These are phyloP conservation scores for Acorus calamus DNA, from an alignment of 106 monocot species.

Conservation along the genomic window DNA sequence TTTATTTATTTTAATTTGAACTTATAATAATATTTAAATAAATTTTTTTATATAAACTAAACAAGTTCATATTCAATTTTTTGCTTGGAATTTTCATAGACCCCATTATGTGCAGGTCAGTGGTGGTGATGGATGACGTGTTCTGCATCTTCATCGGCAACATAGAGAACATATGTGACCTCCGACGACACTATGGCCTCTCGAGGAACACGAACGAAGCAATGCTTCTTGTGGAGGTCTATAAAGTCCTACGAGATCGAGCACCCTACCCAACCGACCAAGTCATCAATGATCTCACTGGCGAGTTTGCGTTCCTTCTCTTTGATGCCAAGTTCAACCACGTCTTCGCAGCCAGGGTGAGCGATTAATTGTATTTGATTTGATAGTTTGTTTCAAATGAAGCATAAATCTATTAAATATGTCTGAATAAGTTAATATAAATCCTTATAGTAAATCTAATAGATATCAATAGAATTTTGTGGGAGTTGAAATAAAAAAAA, in stretches of 20 bases:
- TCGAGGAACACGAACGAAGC: slow-evolving; percentile 4
- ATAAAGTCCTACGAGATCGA: slow-evolving; percentile 17
- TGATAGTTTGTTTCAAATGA: too few relatives aligned
- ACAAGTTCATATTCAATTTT: too few relatives aligned
- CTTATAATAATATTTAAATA: too few relatives aligned
- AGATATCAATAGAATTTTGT: too few relatives aligned
- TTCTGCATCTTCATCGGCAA: slow-evolving; percentile 16
- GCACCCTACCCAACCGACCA: slow-evolving; percentile 24
- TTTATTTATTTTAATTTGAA: too few relatives aligned
- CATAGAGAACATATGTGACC: slow-evolving; percentile 15
- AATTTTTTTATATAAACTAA: too few relatives aligned
- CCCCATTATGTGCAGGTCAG: not conserved
- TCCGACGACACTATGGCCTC: slow-evolving; percentile 16
- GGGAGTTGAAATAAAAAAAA: too few relatives aligned
- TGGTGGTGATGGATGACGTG: slow-evolving; percentile 10
- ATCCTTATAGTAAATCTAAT: too few relatives aligned
- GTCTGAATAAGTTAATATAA: too few relatives aligned
- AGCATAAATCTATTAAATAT: too few relatives aligned
- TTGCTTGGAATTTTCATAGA: too few relatives aligned
- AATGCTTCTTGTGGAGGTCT: slow-evolving; percentile 13
- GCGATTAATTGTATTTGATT: not conserved
- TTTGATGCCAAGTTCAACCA: slow-evolving; percentile 8
- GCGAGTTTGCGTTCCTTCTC: slow-evolving; percentile 14
- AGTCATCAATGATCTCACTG: slow-evolving; percentile 12
- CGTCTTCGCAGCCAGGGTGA: slow-evolving; percentile 17